These are phyloP conservation scores for Schwanniomyces vanrijiae DNA, from an alignment of 805 yeast genomes.

Conservation along the genomic window DNA sequence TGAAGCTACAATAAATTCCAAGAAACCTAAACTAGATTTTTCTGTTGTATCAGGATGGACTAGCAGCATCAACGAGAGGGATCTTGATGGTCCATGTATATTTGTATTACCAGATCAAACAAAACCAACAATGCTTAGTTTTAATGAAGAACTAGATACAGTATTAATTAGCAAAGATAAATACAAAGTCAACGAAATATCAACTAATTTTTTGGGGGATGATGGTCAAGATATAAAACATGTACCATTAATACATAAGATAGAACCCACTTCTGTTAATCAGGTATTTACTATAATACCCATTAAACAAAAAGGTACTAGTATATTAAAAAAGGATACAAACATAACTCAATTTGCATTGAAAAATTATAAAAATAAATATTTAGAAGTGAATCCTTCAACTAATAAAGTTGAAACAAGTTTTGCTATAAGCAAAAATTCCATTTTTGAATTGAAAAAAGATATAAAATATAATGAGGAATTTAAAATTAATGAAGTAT, in stretches of 20 bases:
- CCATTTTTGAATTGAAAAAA: slow-evolving; percentile 1
- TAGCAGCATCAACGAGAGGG: slow-evolving; percentile 5
- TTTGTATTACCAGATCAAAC: neutral
- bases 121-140: neutral
- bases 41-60: slow-evolving; percentile 7
- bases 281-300: slow-evolving; percentile 1
- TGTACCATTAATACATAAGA: neutral
- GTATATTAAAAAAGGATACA: neutral
- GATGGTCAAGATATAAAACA: neutral
- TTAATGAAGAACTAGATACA: neutral
- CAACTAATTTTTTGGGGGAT: neutral
- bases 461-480: neutral
- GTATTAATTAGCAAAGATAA: neutral
- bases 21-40: neutral
- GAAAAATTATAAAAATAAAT: neutral
- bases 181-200: neutral
- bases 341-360: neutral
- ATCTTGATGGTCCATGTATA: slow-evolving; percentile 12
- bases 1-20: neutral
- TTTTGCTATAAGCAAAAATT: slow-evolving; percentile 1
- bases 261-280: slow-evolving; percentile 2
- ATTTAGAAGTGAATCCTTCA: slow-evolving; percentile 1
- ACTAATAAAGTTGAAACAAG: neutral
- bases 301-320: neutral
- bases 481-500: neutral